Percentiles rank a stretch among this genome's conserved stretches.
These are phyloP conservation scores for Guyanaporus albipodus DNA, from an alignment of 768 basidiomycete species.

Conservation along the genomic window DNA sequence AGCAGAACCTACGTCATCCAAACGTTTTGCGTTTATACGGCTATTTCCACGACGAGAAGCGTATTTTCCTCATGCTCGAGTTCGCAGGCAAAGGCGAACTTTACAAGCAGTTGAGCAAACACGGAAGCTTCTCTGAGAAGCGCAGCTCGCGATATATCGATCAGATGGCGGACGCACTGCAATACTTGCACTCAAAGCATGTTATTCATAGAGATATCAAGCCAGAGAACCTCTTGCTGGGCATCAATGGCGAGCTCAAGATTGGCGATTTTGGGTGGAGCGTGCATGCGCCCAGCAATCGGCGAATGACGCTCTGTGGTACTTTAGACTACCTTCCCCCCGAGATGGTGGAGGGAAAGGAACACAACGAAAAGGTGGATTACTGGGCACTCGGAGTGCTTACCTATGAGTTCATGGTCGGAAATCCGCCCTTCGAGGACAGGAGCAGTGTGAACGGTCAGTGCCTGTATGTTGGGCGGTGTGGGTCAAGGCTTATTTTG, in stretches of 20 bases:
- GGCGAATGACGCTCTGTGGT: constrained; percentile 88
- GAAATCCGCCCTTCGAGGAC: constrained; percentile 85
- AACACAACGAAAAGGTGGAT: constrained; percentile 89
- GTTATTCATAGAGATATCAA: constrained; percentile 99
- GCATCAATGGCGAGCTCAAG: constrained; percentile 95
- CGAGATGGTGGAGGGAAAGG: constrained; percentile 94
- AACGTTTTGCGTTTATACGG: constrained; percentile 93
- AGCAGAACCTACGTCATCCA: constrained; percentile 93
- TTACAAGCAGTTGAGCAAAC: constrained; percentile 90
- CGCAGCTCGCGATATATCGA: constrained; percentile 87
- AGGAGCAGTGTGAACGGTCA: constrained; percentile 68
- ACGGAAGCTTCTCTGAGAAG: constrained; percentile 84
- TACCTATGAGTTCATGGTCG: constrained; percentile 90
- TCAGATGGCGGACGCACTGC: constrained; percentile 96
- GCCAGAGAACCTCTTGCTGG: constrained; percentile 93
- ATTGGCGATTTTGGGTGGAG: constrained; percentile 99
- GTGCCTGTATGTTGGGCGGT: constrained; percentile 19
- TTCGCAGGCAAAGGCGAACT: constrained; percentile 97
- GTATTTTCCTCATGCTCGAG: constrained; percentile 97
- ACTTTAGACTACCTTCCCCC: constrained; percentile 97
- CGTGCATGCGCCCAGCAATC: constrained; percentile 90
- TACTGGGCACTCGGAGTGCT: constrained; percentile 98
- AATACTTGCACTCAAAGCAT: constrained; percentile 90
- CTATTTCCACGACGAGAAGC: constrained; percentile 97
- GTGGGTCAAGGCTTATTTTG: constrained; percentile 6